These are phyloP conservation scores for Stagonosporopsis vannaccii DNA, from an alignment of 2,329 filamentous ascomycete species.

Conservation along the genomic window DNA sequence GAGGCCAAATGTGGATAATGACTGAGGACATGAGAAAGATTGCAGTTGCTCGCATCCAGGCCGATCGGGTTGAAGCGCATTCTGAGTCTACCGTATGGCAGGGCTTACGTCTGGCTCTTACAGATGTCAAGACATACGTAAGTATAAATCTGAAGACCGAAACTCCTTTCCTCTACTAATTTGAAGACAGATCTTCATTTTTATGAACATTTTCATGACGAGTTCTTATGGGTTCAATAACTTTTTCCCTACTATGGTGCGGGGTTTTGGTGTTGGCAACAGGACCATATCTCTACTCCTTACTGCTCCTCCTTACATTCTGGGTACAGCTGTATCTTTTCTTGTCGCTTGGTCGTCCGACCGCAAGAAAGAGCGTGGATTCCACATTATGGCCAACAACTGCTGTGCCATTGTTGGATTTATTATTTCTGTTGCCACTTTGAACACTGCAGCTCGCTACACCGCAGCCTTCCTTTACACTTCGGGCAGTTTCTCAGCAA, in stretches of 20 bases:
- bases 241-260: conserved; percentile 24
- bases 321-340: conserved; percentile 22
- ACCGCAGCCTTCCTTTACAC: conserved; percentile 44
- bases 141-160: not conserved
- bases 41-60: conserved; percentile 12
- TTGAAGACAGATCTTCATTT: conserved; percentile 9
- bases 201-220: conserved; percentile 24
- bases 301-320: conserved; percentile 22
- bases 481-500: conserved; percentile 44
- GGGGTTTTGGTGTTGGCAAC: conserved; percentile 20
- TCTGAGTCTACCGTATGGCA: conserved; percentile 22
- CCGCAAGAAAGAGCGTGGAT: conserved; percentile 19
- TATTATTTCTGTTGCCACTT: conserved; percentile 24
- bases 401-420: conserved; percentile 21
- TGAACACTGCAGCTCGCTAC: conserved; percentile 25
- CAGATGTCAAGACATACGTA: conserved; percentile 18
- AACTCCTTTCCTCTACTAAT: not conserved
- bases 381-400: conserved; percentile 22
- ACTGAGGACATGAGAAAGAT: conserved; percentile 10
- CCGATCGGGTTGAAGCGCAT: conserved; percentile 16
- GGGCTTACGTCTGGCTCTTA: conserved; percentile 17
- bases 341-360: conserved; percentile 17
- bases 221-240: conserved; percentile 20
- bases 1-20: conserved; percentile 11
- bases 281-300: conserved; percentile 17